These are phyloP conservation scores for Xanthoceras sorbifolium DNA, from an alignment of 345 rosid species.

Conservation along the genomic window DNA sequence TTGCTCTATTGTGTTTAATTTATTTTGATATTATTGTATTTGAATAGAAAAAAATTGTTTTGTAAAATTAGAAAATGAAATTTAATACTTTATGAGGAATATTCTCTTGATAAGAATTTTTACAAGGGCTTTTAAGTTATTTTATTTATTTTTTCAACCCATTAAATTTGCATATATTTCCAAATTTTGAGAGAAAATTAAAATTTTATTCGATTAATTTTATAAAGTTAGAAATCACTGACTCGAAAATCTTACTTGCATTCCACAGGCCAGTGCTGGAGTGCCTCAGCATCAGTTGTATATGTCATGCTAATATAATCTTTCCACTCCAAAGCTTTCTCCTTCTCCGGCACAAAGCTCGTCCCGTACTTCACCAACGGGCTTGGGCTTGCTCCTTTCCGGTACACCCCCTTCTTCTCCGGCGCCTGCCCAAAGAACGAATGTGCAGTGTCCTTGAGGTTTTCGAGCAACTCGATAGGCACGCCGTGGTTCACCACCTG, in stretches of 20 bases:
- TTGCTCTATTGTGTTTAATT: too few relatives aligned
- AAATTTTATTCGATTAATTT: too few relatives aligned
- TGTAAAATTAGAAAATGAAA: too few relatives aligned
- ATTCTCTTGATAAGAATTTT: too few relatives aligned
- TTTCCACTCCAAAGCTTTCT: constrained; percentile 67
- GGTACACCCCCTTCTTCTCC: constrained; percentile 45
- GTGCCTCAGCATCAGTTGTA: constrained; percentile 53
- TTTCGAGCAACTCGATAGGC: constrained; percentile 44
- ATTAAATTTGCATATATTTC: too few relatives aligned
- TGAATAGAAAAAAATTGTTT: too few relatives aligned
- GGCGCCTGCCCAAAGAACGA: constrained; percentile 42
- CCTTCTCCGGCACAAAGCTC: constrained; percentile 59
- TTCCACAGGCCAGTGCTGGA: constrained; percentile 49
- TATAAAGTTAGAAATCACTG: too few relatives aligned
- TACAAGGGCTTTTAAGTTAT: too few relatives aligned
- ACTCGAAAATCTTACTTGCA: constrained; percentile 38
- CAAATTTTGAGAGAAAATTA: too few relatives aligned
- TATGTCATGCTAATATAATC: constrained; percentile 57
- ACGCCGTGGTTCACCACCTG: constrained; percentile 63
- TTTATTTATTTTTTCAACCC: too few relatives aligned
- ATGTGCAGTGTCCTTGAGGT: constrained; percentile 44
- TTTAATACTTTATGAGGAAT: too few relatives aligned
- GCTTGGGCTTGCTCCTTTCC: constrained; percentile 45
- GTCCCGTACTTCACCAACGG: constrained; percentile 54
- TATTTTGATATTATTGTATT: too few relatives aligned